phyloP scores from a whole-genome alignment of 2,329 filamentous ascomycete genomes.

The Fonsecaea multimorphosa region DNA sequence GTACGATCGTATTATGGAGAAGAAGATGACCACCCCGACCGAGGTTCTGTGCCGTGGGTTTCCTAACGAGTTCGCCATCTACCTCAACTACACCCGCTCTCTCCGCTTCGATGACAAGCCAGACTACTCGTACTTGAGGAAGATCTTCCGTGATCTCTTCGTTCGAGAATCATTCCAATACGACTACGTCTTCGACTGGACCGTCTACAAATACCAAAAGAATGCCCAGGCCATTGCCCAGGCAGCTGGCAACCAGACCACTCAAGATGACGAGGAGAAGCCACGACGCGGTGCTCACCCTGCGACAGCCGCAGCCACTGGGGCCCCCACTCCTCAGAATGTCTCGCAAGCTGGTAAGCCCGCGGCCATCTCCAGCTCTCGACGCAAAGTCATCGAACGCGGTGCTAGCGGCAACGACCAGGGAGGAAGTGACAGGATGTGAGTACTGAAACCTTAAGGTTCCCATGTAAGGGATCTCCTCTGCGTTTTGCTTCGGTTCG shows the following conservation, averaged over 20 bases:
- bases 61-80: slow-evolving; percentile 99
- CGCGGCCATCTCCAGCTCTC: slow-evolving; percentile 74
- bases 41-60: slow-evolving; percentile 97
- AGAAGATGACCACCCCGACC: slow-evolving; percentile 99
- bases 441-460: slow-evolving; percentile 76
- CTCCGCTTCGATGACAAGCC: slow-evolving; percentile 99
- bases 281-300: slow-evolving; percentile 71
- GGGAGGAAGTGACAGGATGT: slow-evolving; percentile 91
- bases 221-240: slow-evolving; percentile 94
- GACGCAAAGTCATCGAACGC: slow-evolving; percentile 83
- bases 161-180: slow-evolving; percentile 99
- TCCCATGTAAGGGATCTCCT: slow-evolving; percentile 88
- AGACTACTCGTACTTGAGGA: slow-evolving; percentile 98
- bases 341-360: slow-evolving; percentile 69
- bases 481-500: slow-evolving; percentile 83
- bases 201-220: slow-evolving; percentile 99
- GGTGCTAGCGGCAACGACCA: slow-evolving; percentile 63
- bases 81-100: slow-evolving; percentile 98
- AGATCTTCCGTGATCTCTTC: slow-evolving; percentile 99
- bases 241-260: slow-evolving; percentile 69
- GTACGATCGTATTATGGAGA: slow-evolving; percentile 99
- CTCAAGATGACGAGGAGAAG: slow-evolving; percentile 75
- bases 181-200: slow-evolving; percentile 99
- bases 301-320: slow-evolving; percentile 65
- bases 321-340: slow-evolving; percentile 60